A percentile compares a stretch with the other conserved stretches of the same genome.
These are phyloP conservation scores for Panicum hallii DNA, from an alignment of 202 grass and related monocot genomes.

Conservation along the genomic window DNA sequence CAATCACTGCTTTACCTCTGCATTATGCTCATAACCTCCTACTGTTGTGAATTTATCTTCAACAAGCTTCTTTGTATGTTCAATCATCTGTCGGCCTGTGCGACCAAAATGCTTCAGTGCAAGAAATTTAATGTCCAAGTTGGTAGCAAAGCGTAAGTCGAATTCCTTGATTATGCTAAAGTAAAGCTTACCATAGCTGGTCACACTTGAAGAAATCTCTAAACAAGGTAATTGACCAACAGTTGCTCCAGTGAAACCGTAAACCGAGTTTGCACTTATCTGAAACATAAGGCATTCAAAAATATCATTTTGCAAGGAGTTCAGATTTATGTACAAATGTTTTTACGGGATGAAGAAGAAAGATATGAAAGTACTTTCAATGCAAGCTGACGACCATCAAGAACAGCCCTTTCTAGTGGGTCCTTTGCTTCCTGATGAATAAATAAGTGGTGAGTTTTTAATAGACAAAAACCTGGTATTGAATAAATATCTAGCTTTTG, in stretches of 20 bases:
- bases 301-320: slow-evolving; percentile 34
- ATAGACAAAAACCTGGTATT: slow-evolving; percentile 1
- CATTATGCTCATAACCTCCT: slow-evolving; percentile 89
- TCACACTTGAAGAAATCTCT: slow-evolving; percentile 98
- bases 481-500: slow-evolving; percentile 38
- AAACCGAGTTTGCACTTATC: slow-evolving; percentile 98
- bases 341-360: slow-evolving; percentile 25
- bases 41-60: slow-evolving; percentile 92
- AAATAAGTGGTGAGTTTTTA: slow-evolving; percentile 2
- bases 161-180: slow-evolving; percentile 42
- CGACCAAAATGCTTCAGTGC: slow-evolving; percentile 32
- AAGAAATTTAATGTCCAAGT: slow-evolving; percentile 12
- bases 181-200: slow-evolving; percentile 79
- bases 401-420: slow-evolving; percentile 95
- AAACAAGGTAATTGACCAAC: slow-evolving; percentile 97
- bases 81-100: slow-evolving; percentile 99
- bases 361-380: slow-evolving; percentile 70
- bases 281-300: slow-evolving; percentile 44
- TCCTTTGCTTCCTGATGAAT: slow-evolving; percentile 93
- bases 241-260: slow-evolving; percentile 98
- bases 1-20: slow-evolving; percentile 66
- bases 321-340: neutral
- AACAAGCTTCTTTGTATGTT: slow-evolving; percentile 98
- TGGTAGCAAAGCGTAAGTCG: neutral
- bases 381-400: slow-evolving; percentile 97